Base-by-base conservation (phyloP, 345 rosid genomes). In the Iberis pinnata region DNA sequence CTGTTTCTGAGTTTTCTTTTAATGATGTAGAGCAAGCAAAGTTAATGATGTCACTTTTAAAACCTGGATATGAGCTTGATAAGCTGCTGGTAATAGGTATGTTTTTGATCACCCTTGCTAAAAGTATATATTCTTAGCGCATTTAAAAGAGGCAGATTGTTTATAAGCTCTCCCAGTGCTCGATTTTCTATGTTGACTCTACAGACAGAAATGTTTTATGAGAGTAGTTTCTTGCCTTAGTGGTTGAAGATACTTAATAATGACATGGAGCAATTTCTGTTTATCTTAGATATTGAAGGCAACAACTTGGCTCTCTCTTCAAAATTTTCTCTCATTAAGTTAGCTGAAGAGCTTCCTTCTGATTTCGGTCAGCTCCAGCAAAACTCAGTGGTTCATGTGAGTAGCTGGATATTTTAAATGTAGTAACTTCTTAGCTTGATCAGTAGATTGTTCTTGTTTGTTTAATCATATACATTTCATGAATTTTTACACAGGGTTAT, bases 11-110 rank as follows among this genome's bases (percentile, higher is more conserved):
- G 45, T 60, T 59, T 33, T n/a, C 47, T 49, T 67, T 42, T 73
- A 61, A 27, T 64, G 53, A 32, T 70, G 68, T 77, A 92, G 98
- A 72, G 43, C 93, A 72, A 63, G 83, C 88, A 60, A 25, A 62
- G 47, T 47, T 72, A 67, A 64, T 92, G 76, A 79, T 70, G 71
- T 79, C 96, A 8, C 71, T 73, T 49, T 18, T 83, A 70, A 88
- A 72, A 75, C 95, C 93, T 61, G 98, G 95, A 60, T 77, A 77
- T 49, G 80, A 76, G 74, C 82, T 88, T 72, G 88, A 83, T 42
- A 80, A 77, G 60, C 86, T 92, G 41, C 60, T 92, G 68, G 87
- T 92, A 60, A 60, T 92, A 70, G 95, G 98, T 92, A 84, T 56
- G 49, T 47, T 58, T 17, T 43, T 40, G 18, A 16, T 18, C 12